Evolutionary conservation across 2,329 filamentous ascomycete genomes (phyloP), one percentile per base, ranked within the genome.

Genomic region (Eutypella sp.): DNA sequence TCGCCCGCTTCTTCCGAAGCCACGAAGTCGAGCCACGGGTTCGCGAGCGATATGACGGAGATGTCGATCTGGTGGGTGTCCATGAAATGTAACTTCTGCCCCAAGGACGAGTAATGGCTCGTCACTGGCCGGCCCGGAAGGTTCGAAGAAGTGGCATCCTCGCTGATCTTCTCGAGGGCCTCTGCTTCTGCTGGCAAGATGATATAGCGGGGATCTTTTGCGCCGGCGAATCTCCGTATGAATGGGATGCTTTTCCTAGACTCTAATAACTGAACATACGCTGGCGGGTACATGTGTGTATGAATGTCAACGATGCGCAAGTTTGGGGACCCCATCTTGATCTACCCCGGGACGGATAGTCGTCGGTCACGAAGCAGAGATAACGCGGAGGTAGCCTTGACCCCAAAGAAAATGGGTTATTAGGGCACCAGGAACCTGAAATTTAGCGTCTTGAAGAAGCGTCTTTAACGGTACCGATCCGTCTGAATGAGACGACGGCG

Each of bases 1-100:
- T 67, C 62, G 2, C 76, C 78, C 0, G 87, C 86, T 53, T 84
- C 78, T 4, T 71, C 63, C 0, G 79, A 61, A 9, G 72, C 62
- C 0, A 96, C 68, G 61, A 95, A 96, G 67, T 96, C 91, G 2
- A 96, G 77, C 91, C 91, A 96, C 0, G 91, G 91, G 61, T 96
- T 96, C 13, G 91, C 91, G 19, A 96, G 81, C 1, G 88, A 93
- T 51, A 96, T 82, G 42, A 96, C 87, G 1, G 87, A 93, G 52
- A 85, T 82, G 65, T 86, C 79, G 63, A 96, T 96, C 44, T 72
- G 72, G 68, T 96, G 91, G 15, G 75, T 79, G 63, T 89, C 77
- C 91, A 96, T 96, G 69, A 96, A 96, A 41, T 81, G 75, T 13
- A 96, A 75, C 61, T 96, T 96, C 56, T 88, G 76, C 15, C 74